Conservation (phyloP, 1,139 yeast genomes). For the Kodamaea derodonti region DNA sequence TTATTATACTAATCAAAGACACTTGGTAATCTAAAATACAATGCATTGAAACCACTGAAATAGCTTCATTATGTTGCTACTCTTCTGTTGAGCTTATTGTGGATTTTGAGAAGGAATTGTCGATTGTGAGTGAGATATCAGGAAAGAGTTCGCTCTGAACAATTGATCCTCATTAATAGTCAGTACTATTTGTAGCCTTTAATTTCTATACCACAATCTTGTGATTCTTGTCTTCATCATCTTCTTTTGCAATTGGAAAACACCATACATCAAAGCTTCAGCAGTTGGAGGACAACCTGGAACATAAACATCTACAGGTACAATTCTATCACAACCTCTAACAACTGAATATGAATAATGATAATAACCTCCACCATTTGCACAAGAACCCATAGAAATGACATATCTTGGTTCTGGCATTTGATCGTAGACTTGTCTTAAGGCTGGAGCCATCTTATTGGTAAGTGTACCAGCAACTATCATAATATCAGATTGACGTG, state of each 20-base stretch:
- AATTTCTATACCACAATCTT: conserved; percentile 82
- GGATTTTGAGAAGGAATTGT: too few relatives aligned
- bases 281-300: conserved; percentile 95
- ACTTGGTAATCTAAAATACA: too few relatives aligned
- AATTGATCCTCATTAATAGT: too few relatives aligned
- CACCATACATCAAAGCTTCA: conserved; percentile 89
- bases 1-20: too few relatives aligned
- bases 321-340: conserved; percentile 84
- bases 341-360: conserved; percentile 88
- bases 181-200: too few relatives aligned
- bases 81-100: too few relatives aligned
- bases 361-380: conserved; percentile 92
- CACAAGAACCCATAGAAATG: conserved; percentile 92
- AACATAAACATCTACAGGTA: conserved; percentile 87
- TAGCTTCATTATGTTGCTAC: too few relatives aligned
- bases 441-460: conserved; percentile 91
- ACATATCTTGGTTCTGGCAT: conserved; percentile 94
- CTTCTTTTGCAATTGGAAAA: conserved; percentile 84
- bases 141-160: too few relatives aligned
- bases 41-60: too few relatives aligned
- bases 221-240: conserved; percentile 80
- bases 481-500: conserved; percentile 91
- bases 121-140: too few relatives aligned
- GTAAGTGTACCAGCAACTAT: conserved; percentile 92
- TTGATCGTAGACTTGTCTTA: conserved; percentile 90